phyloP scores from a whole-genome alignment of 805 yeast genomes.

The Lipomyces kockii region DNA sequence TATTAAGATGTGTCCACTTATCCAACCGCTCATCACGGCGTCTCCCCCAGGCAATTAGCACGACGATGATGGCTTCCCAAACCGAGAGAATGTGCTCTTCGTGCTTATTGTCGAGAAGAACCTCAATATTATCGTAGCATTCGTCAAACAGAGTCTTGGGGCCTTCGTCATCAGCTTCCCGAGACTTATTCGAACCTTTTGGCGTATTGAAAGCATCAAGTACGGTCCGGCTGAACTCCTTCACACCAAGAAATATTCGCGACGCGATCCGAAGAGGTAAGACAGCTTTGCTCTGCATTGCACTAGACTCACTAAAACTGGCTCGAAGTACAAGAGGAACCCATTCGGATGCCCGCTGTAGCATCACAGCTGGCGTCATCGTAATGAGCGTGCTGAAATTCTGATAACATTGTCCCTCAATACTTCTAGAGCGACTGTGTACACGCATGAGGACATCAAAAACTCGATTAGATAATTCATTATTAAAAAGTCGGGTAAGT shows the following conservation, averaged over 20 bases:
- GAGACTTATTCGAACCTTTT: not conserved
- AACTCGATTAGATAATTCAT: conserved; percentile 16
- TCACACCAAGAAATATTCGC: conserved; percentile 12
- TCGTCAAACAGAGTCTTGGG: conserved; percentile 9
- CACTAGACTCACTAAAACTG: conserved; percentile 18
- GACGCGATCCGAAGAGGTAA: conserved; percentile 13
- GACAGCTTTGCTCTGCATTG: conserved; percentile 23
- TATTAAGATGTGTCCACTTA: conserved; percentile 21
- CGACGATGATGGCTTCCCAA: conserved; percentile 25
- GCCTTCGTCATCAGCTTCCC: not conserved
- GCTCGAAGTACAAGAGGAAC: conserved; percentile 20
- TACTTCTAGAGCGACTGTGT: conserved; percentile 13
- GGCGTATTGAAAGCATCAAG: conserved; percentile 10
- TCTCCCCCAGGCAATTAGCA: conserved; percentile 24
- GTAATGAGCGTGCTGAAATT: conserved; percentile 19
- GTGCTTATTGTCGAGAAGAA: conserved; percentile 16
- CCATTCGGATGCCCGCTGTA: conserved; percentile 25
- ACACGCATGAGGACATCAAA: conserved; percentile 13
- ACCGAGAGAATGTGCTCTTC: conserved; percentile 26
- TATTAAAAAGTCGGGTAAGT: conserved; percentile 19
- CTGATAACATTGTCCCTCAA: conserved; percentile 22
- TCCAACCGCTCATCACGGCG: conserved; percentile 22
- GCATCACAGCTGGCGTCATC: conserved; percentile 17
- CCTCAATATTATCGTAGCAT: conserved; percentile 11
- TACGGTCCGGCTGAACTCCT: conserved; percentile 14